phyloP scores from a whole-genome alignment of 148 eudicot species.

The Rhododendron ovatum region DNA sequence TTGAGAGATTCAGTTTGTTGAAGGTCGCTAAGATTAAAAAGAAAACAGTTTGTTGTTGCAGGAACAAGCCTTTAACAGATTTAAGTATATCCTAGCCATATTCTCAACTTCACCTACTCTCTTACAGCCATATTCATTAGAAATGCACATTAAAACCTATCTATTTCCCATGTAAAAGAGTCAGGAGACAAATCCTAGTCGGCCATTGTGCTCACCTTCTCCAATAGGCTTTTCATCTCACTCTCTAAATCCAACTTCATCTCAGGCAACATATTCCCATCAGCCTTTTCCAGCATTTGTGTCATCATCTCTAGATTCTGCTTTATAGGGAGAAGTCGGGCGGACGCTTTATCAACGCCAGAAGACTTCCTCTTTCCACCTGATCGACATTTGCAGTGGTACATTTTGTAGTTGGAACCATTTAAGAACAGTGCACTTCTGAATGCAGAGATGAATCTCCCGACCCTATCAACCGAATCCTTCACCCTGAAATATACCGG shows the following conservation, averaged over 20 bases:
- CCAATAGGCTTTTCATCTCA: constrained; percentile 35
- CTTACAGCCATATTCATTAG: not conserved
- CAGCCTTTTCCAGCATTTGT: constrained; percentile 9
- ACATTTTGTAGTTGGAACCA: constrained; percentile 28
- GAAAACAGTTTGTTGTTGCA: not conserved
- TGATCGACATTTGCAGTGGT: not conserved
- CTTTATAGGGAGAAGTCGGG: not conserved
- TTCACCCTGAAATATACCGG: constrained; percentile 23
- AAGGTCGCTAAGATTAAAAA: not conserved
- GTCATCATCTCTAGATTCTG: not conserved
- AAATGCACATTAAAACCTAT: constrained; percentile 7
- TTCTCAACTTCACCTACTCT: not conserved
- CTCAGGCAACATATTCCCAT: constrained; percentile 35
- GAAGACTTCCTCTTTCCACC: not conserved
- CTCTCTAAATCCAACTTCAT: constrained; percentile 29
- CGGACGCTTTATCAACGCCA: not conserved
- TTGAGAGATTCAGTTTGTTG: not conserved
- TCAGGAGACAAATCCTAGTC: not conserved
- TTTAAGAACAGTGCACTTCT: constrained; percentile 36
- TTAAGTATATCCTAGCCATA: not conserved
- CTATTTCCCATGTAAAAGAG: not conserved
- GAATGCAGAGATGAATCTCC: constrained; percentile 39
- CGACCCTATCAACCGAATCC: constrained; percentile 21
- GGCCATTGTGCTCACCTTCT: constrained; percentile 16
- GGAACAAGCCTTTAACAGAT: not conserved